A percentile compares a stretch with the other conserved stretches of the same genome.
Evolutionary conservation across 2,329 filamentous ascomycete species (phyloP).

Genomic region (Aspergillus hiratsukae): DNA sequence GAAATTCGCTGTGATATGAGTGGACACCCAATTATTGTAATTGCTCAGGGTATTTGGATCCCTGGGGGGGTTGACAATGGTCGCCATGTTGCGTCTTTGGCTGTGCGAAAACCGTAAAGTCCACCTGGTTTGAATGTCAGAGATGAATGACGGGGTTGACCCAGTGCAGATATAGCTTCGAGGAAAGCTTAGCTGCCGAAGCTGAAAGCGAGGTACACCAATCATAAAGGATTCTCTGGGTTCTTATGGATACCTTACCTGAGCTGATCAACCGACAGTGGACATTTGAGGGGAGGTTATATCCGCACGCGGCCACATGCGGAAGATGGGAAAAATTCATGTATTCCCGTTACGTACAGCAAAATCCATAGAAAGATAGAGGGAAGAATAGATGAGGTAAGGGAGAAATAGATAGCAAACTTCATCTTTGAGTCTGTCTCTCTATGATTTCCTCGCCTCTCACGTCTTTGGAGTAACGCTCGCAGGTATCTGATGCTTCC

Average conservation of each 20-base stretch:
- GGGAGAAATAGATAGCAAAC: neutral
- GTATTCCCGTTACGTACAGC: neutral
- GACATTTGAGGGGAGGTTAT: neutral
- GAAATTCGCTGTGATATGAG: conserved; percentile 76
- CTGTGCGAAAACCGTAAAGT: conserved; percentile 2
- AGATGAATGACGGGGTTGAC: neutral
- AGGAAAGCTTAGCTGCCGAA: conserved; percentile 4
- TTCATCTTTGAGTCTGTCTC: neutral
- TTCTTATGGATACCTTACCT: neutral
- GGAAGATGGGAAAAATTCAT: neutral
- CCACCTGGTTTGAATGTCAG: conserved; percentile 5
- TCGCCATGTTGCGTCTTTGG: conserved; percentile 34
- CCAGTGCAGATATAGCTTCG: conserved; percentile 1
- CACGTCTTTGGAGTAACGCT: neutral
- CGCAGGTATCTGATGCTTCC: neutral
- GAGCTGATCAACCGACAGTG: neutral
- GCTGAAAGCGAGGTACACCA: neutral
- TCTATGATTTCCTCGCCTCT: neutral
- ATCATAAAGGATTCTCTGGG: conserved; percentile 1
- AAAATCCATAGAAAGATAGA: neutral
- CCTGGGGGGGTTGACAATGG: conserved; percentile 47
- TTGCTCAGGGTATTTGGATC: conserved; percentile 92
- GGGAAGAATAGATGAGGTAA: neutral
- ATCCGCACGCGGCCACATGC: neutral
- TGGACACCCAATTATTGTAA: conserved; percentile 81